Percentiles rank a stretch among this genome's conserved stretches.
Conservation (phyloP, 176 grass and related monocot genomes). For the Echinochloa phyllopogon region DNA sequence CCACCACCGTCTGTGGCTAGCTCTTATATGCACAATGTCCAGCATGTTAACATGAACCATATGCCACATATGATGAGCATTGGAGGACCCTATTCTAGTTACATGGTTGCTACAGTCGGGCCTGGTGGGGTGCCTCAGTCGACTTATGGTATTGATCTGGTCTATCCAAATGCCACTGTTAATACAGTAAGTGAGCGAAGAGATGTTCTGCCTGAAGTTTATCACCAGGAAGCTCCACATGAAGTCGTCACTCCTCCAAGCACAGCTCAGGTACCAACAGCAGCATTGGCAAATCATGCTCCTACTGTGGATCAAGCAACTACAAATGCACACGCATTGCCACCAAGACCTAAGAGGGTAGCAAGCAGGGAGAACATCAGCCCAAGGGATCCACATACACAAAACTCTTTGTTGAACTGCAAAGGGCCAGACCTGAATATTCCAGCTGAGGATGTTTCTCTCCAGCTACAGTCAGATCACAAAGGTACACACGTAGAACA, state of each 20-base stretch:
- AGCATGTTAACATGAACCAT: constrained; percentile 58
- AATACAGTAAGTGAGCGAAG: constrained; percentile 56
- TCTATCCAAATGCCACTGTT: constrained; percentile 51
- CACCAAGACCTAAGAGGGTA: constrained; percentile 83
- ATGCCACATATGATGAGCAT: constrained; percentile 66
- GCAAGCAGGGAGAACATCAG: constrained; percentile 77
- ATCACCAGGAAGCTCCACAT: constrained; percentile 53
- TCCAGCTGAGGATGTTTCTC: constrained; percentile 53
- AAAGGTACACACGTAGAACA: constrained; percentile 51
- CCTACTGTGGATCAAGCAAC: constrained; percentile 57
- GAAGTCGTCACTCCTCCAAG: constrained; percentile 41
- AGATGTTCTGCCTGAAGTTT: constrained; percentile 51
- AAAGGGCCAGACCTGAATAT: constrained; percentile 81
- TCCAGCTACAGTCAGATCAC: constrained; percentile 45
- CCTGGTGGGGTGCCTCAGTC: constrained; percentile 45
- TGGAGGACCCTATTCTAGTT: constrained; percentile 59
- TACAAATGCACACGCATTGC: constrained; percentile 52
- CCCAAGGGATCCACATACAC: constrained; percentile 56
- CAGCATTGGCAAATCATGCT: constrained; percentile 39
- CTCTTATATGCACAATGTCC: constrained; percentile 68
- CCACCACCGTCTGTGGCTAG: constrained; percentile 51
- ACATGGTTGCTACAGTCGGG: constrained; percentile 55
- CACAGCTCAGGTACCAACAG: constrained; percentile 46
- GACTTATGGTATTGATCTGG: constrained; percentile 62
- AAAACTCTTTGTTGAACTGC: constrained; percentile 52